phyloP scores from a whole-genome alignment of 2,329 filamentous ascomycete genomes.

The Aurifilum marmelostoma region DNA sequence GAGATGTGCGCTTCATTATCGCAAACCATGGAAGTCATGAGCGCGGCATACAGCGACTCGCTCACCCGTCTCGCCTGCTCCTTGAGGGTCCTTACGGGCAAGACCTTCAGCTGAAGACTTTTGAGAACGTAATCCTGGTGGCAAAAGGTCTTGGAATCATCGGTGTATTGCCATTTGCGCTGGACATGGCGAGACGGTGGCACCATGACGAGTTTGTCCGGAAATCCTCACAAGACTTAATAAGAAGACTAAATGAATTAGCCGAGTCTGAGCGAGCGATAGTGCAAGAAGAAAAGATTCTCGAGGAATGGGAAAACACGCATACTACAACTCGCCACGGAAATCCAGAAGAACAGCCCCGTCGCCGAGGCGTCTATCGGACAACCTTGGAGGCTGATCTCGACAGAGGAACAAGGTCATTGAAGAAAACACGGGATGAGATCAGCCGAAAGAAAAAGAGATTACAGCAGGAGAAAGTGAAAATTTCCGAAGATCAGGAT shows the following conservation, averaged over 20 bases:
- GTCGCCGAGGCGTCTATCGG: not conserved
- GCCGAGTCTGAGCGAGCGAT: too few species aligned
- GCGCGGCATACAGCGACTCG: too few species aligned
- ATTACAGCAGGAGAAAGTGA: not conserved
- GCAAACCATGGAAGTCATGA: not conserved
- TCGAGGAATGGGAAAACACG: not conserved
- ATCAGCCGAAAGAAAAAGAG: not conserved
- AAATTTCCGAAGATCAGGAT: not conserved
- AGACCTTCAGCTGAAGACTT: not conserved
- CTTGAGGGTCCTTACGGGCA: not conserved
- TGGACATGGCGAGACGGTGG: not conserved
- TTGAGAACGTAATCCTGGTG: not conserved
- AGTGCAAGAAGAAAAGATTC: constrained; percentile 2
- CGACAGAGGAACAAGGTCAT: not conserved
- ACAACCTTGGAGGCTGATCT: not conserved
- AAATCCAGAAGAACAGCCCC: too few species aligned
- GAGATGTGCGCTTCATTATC: too few species aligned
- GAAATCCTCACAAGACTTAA: not conserved
- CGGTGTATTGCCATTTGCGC: not conserved
- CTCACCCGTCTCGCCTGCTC: not conserved
- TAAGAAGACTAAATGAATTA: not conserved
- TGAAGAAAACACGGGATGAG: not conserved
- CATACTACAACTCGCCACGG: too few species aligned
- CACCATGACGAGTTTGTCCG: not conserved
- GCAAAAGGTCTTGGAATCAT: not conserved